Conservation (phyloP, 805 yeast genomes). For the Yamadazyma sp. region DNA sequence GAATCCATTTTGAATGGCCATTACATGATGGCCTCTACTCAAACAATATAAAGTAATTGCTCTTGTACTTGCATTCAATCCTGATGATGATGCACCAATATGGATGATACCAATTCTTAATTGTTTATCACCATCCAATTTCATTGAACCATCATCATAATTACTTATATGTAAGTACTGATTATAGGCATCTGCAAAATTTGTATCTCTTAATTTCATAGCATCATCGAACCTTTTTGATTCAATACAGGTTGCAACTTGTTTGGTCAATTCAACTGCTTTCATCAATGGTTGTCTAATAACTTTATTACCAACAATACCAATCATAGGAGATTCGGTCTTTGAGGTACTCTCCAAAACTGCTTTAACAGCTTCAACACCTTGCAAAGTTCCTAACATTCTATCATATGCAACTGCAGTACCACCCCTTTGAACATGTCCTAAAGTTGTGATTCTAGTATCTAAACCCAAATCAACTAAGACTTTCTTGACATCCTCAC, state of each 20-base stretch:
- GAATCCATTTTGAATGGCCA: constrained; percentile 74
- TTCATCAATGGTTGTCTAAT: constrained; percentile 67
- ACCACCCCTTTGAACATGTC: constrained; percentile 85
- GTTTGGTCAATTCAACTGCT: constrained; percentile 67
- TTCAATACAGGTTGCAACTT: constrained; percentile 68
- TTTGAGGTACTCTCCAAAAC: constrained; percentile 65
- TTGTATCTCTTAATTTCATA: constrained; percentile 67
- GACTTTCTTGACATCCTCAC: constrained; percentile 63
- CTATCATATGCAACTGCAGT: constrained; percentile 75
- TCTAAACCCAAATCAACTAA: constrained; percentile 69
- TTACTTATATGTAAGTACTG: constrained; percentile 57
- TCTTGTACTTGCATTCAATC: constrained; percentile 72
- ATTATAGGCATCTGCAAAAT: constrained; percentile 60
- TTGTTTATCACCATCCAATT: constrained; percentile 49
- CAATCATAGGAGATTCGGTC: constrained; percentile 79
- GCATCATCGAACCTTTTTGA: constrained; percentile 66
- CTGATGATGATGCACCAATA: constrained; percentile 81
- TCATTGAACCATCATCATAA: constrained; percentile 32
- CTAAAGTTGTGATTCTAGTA: constrained; percentile 73
- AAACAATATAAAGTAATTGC: constrained; percentile 74
- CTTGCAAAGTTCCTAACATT: constrained; percentile 71
- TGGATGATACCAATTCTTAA: constrained; percentile 67
- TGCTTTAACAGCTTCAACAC: constrained; percentile 78
- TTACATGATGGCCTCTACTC: constrained; percentile 70
- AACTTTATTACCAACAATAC: constrained; percentile 66